Percentiles rank a stretch among this genome's conserved stretches.
phyloP scores from a whole-genome alignment of 352 stramenopile species.

The Plasmopara viticola region DNA sequence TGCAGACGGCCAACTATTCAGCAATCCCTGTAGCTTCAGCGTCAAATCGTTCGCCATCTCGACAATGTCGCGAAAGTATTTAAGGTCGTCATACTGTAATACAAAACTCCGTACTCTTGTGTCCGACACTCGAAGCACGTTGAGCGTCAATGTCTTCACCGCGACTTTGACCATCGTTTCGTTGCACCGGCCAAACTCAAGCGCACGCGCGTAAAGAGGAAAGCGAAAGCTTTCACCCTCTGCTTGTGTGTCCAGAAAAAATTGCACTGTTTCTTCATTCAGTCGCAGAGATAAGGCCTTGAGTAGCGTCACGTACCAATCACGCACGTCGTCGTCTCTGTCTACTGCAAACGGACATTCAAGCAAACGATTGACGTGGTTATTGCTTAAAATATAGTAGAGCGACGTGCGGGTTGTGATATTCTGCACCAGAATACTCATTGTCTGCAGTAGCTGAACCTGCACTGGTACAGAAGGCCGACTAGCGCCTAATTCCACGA shows the following conservation, averaged over 20 bases:
- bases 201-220: constrained; percentile 65
- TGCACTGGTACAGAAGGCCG: constrained; percentile 63
- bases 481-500: constrained; percentile 79
- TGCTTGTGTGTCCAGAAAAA: constrained; percentile 69
- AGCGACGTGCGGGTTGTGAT: constrained; percentile 85
- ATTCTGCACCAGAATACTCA: constrained; percentile 90
- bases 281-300: constrained; percentile 81
- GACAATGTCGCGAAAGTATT: constrained; percentile 78
- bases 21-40: constrained; percentile 62
- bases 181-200: constrained; percentile 60
- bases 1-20: constrained; percentile 50
- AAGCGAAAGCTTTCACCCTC: constrained; percentile 34
- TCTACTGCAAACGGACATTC: constrained; percentile 67
- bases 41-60: constrained; percentile 70
- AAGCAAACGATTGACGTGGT: constrained; percentile 92
- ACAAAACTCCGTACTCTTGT: constrained; percentile 72
- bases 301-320: constrained; percentile 86
- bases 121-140: constrained; percentile 75
- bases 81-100: constrained; percentile 60
- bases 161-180: constrained; percentile 84
- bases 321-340: constrained; percentile 74
- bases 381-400: constrained; percentile 94
- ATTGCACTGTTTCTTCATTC: constrained; percentile 87
- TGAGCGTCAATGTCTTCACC: constrained; percentile 83
- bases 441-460: constrained; percentile 90